These are phyloP conservation scores for Avicennia marina DNA, from an alignment of 257 asterid species.

Conservation along the genomic window DNA sequence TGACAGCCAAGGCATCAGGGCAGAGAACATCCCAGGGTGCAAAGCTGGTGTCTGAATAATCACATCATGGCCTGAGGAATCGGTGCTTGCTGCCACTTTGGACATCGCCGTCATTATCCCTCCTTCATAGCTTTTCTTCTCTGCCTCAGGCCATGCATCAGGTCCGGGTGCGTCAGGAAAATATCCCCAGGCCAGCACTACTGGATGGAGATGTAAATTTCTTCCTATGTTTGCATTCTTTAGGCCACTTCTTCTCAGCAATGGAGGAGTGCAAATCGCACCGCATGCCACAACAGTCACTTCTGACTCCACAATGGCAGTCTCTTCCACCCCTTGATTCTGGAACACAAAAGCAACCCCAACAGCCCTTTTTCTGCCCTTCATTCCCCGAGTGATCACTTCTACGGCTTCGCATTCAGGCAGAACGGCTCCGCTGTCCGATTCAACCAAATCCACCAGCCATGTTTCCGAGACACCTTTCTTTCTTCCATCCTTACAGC, in stretches of 20 bases:
- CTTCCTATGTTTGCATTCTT: conserved; percentile 67
- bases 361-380: conserved; percentile 19
- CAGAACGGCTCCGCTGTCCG: conserved; percentile 59
- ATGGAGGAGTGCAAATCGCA: conserved; percentile 63
- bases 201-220: conserved; percentile 75
- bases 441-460: conserved; percentile 64
- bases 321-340: conserved; percentile 32
- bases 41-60: conserved; percentile 71
- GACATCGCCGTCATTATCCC: conserved; percentile 82
- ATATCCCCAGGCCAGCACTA: conserved; percentile 71
- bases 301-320: conserved; percentile 46
- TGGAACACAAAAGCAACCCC: conserved; percentile 53
- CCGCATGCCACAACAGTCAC: conserved; percentile 70
- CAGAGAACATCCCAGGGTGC: conserved; percentile 82
- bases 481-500: conserved; percentile 71
- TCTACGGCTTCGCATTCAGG: conserved; percentile 55
- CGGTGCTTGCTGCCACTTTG: conserved; percentile 29
- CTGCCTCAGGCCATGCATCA: conserved; percentile 50
- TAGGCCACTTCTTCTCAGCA: conserved; percentile 60
- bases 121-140: conserved; percentile 64
- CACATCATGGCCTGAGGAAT: conserved; percentile 55
- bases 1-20: conserved; percentile 66
- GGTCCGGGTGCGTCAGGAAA: conserved; percentile 53
- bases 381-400: conserved; percentile 29
- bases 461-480: conserved; percentile 70